Percentiles rank a stretch among this genome's conserved stretches.
Evolutionary conservation across 331 rosid genomes (phyloP).

Genomic region (Pyrus hybrid): DNA sequence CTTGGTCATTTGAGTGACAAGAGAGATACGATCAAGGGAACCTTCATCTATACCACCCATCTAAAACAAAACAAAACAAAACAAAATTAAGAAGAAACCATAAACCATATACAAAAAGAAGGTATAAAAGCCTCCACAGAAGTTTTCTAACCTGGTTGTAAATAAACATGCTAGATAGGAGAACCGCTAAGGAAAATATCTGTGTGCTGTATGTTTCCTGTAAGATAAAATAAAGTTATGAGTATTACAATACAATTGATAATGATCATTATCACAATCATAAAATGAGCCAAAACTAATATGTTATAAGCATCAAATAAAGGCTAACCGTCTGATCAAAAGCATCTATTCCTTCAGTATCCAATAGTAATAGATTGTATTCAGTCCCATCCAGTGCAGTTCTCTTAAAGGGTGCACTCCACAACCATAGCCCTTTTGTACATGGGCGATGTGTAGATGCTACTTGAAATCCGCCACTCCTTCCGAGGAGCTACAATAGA

Average conservation of each 20-base stretch:
- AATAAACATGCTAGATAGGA: slow-evolving; percentile 84
- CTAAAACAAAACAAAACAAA: slow-evolving; percentile 21
- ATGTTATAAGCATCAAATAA: neutral
- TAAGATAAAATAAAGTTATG: neutral
- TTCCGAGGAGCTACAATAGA: slow-evolving; percentile 75
- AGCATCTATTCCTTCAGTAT: slow-evolving; percentile 95
- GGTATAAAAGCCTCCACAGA: slow-evolving; percentile 1
- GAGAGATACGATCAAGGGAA: slow-evolving; percentile 85
- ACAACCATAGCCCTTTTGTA: slow-evolving; percentile 92
- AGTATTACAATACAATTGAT: neutral
- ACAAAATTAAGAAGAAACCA: neutral
- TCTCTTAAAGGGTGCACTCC: slow-evolving; percentile 83
- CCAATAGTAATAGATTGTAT: slow-evolving; percentile 71
- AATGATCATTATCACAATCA: neutral
- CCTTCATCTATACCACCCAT: slow-evolving; percentile 93
- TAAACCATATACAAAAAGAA: neutral
- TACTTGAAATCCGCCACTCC: slow-evolving; percentile 46
- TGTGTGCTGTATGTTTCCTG: slow-evolving; percentile 95
- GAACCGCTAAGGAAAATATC: slow-evolving; percentile 82
- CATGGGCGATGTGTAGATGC: slow-evolving; percentile 89
- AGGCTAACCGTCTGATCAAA: slow-evolving; percentile 87
- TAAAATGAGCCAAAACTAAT: neutral
- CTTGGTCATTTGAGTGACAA: slow-evolving; percentile 84
- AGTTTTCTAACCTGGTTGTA: slow-evolving; percentile 65
- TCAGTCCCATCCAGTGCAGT: slow-evolving; percentile 90